Evolutionary conservation across 306 rosid species (phyloP).

Genomic region (Astragalus membranaceus): DNA sequence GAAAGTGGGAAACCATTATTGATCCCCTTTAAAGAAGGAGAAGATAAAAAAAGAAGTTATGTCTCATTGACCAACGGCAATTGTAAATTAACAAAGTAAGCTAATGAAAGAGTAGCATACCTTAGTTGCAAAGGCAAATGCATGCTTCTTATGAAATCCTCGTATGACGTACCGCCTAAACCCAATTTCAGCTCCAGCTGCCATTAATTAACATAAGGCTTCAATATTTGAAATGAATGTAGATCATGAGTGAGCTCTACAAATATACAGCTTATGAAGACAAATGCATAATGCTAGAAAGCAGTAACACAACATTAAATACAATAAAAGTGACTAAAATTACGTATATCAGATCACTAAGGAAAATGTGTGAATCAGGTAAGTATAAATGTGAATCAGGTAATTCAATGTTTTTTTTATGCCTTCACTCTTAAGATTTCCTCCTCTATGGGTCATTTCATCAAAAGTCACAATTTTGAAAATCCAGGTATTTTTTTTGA

Average conservation of each 20-base stretch:
- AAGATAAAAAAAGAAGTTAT: too few species aligned
- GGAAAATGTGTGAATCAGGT: neutral
- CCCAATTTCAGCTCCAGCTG: constrained; percentile 97
- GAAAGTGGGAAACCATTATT: too few species aligned
- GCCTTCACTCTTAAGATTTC: neutral
- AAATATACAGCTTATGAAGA: neutral
- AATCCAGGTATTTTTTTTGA: too few species aligned
- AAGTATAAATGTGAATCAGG: neutral
- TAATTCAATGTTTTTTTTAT: neutral
- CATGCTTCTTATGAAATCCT: constrained; percentile 85
- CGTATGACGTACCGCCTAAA: constrained; percentile 85
- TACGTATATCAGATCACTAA: neutral
- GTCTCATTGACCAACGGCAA: neutral
- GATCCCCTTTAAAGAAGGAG: too few species aligned
- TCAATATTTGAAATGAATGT: constrained; percentile 9
- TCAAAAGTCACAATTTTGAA: neutral
- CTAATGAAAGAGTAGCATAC: constrained; percentile 25
- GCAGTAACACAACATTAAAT: neutral
- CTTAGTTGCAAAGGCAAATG: constrained; percentile 89
- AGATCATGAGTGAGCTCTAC: neutral
- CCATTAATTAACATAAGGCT: constrained; percentile 13
- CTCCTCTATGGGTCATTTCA: neutral
- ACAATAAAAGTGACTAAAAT: neutral
- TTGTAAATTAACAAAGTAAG: neutral
- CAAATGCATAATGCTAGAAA: neutral